These are phyloP conservation scores for Paecilomyces niveus DNA, from an alignment of 2,329 filamentous ascomycete species.

Conservation along the genomic window DNA sequence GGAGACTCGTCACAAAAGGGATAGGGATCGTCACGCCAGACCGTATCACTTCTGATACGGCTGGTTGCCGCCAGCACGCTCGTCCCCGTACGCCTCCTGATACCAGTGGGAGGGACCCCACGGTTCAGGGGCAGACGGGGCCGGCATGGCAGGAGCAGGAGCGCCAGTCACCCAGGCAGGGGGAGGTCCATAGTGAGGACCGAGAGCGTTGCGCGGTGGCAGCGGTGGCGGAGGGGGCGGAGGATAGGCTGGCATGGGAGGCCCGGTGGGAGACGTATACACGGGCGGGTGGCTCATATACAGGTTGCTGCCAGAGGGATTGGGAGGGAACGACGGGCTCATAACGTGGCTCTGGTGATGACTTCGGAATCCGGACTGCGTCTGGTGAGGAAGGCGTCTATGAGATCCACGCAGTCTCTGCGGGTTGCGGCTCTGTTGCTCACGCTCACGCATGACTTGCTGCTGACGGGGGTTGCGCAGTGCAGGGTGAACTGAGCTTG, in stretches of 20 bases:
- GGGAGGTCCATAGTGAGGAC: neutral
- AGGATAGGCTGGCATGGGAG: neutral
- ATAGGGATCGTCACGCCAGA: neutral
- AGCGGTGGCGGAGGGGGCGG: neutral
- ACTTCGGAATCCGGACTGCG: neutral
- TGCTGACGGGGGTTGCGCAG: constrained; percentile 6
- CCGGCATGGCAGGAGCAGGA: neutral
- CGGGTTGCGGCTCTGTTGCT: neutral
- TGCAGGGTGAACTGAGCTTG: constrained; percentile 9
- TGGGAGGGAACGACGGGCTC: neutral
- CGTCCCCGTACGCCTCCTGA: neutral
- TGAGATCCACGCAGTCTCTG: neutral
- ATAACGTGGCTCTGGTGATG: neutral
- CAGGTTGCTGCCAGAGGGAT: neutral
- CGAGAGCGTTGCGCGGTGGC: neutral
- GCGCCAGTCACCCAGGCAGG: neutral
- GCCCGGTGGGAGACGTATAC: neutral
- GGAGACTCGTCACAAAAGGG: neutral
- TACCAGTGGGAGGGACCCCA: neutral
- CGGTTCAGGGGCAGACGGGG: neutral
- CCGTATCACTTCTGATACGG: neutral
- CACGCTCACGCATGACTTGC: constrained; percentile 9
- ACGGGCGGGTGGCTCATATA: neutral
- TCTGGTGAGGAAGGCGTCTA: neutral
- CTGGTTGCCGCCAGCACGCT: neutral